Percentiles rank a stretch among this genome's conserved stretches.
phyloP scores from a whole-genome alignment of 1,284 basidiomycete genomes.

The Lignosus rhinocerotis region DNA sequence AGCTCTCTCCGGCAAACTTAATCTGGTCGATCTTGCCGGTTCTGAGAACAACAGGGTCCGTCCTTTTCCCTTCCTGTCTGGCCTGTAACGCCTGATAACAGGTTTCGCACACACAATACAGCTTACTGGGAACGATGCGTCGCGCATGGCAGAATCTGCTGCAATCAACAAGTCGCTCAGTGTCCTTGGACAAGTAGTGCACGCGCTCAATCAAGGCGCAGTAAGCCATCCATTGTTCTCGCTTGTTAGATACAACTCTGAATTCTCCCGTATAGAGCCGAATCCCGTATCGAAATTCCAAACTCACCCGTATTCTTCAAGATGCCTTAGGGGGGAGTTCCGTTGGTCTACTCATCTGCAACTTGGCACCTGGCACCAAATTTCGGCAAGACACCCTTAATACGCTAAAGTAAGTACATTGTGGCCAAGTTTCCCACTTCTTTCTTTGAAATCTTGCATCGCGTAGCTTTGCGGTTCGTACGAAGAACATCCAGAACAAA shows the following conservation, averaged over 20 bases:
- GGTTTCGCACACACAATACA: constrained; percentile 25
- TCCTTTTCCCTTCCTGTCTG: not conserved
- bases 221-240: constrained; percentile 39
- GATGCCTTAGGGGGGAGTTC: constrained; percentile 81
- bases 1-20: constrained; percentile 74
- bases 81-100: not conserved
- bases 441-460: not conserved
- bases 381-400: constrained; percentile 83
- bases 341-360: constrained; percentile 78
- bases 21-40: constrained; percentile 84
- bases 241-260: constrained; percentile 1
- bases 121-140: constrained; percentile 79
- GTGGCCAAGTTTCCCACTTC: not conserved
- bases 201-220: constrained; percentile 75
- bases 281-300: constrained; percentile 84
- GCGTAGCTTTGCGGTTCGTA: constrained; percentile 73
- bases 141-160: constrained; percentile 78
- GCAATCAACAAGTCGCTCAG: constrained; percentile 86
- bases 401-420: constrained; percentile 66
- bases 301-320: constrained; percentile 81
- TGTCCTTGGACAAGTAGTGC: constrained; percentile 81
- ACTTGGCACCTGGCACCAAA: constrained; percentile 76
- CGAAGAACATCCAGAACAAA: constrained; percentile 80
- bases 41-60: constrained; percentile 83
- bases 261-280: constrained; percentile 47